Evolutionary conservation across 1,284 basidiomycete genomes (phyloP).

Genomic region (Gymnopus androsaceus): DNA sequence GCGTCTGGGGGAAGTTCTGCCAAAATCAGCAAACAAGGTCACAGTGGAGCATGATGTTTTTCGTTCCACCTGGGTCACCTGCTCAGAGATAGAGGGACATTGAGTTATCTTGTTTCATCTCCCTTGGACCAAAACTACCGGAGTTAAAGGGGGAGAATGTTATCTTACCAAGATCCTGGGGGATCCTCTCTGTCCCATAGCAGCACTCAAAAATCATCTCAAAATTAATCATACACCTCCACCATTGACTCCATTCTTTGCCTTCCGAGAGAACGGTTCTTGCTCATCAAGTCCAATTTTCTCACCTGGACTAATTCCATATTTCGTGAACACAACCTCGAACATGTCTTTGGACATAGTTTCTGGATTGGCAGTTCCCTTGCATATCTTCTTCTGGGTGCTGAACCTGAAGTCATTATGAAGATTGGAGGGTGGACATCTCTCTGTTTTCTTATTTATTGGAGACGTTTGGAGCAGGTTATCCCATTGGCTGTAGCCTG

Average conservation of each 20-base stretch:
- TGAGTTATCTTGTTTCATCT: conserved; percentile 20
- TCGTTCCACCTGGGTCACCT: neutral
- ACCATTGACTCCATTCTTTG: neutral
- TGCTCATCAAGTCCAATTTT: no score
- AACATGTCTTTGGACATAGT: neutral
- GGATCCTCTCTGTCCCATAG: conserved; percentile 26
- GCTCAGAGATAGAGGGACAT: no score
- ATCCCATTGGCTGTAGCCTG: conserved; percentile 7
- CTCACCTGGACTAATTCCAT: no score
- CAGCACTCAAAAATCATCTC: conserved; percentile 27
- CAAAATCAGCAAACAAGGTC: neutral
- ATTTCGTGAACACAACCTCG: neutral
- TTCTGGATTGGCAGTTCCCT: conserved; percentile 4
- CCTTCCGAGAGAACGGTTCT: neutral
- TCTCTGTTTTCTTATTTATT: conserved; percentile 16
- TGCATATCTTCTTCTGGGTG: conserved; percentile 1
- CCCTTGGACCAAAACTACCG: conserved; percentile 34
- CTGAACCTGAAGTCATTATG: conserved; percentile 17
- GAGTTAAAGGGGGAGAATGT: conserved; percentile 24
- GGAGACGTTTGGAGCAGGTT: conserved; percentile 9
- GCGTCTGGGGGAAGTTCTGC: conserved; percentile 8
- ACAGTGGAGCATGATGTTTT: neutral
- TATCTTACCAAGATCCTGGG: conserved; percentile 21
- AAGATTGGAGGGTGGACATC: conserved; percentile 17
- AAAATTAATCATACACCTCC: conserved; percentile 18